Evolutionary conservation across 352 stramenopile genomes (phyloP), one percentile per base, ranked within the genome.

Genomic region (Globisporangium parvum): DNA sequence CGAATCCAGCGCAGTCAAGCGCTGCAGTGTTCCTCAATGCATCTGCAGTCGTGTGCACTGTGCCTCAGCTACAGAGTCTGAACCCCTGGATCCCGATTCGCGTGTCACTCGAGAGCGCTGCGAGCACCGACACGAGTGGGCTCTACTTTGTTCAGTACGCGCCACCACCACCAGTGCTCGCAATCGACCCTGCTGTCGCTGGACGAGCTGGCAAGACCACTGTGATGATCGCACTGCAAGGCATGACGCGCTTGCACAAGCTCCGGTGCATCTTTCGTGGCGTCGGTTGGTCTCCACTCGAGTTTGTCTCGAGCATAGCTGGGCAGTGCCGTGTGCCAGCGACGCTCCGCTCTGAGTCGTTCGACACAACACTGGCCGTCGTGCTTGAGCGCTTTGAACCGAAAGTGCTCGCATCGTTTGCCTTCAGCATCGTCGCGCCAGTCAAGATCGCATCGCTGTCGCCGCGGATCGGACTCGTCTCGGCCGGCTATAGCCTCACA

Each of bases 11-110:
- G 21, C 46, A 56, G n/a, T 11, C 44, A 37, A 55, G 48, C 44
- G 21, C 26, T n/a, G 65, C 62, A 35, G 55, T 39, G 12, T 65
- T 67, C 47, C 40, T 75, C 18, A 75, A 59, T 51, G 47, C 44
- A n/a, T 69, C 65, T 40, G 24, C 61, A 44, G 46, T 77, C 18
- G 18, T 47, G 26, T 82, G 72, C 47, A 12, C 39, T 9, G 62
- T 75, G 14, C 70, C 70, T 24, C 23, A 49, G 40, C 21, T 82
- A 1, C 28, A 57, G 55, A 61, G 55, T 20, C 50, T 51, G 28
- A 53, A 61, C 12, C 18, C 21, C 28, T 79, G 70, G 72, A 51
- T 79, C 52, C 63, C 52, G 20, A 46, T 79, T 28, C 12, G 42
- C 17, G 33, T 82, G 28, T 66, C 59, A 20, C 31, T 77, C 20